Evolutionary conservation across 495 filamentous ascomycete species (phyloP).

Genomic region (Hypomontagnella submonticulosa): DNA sequence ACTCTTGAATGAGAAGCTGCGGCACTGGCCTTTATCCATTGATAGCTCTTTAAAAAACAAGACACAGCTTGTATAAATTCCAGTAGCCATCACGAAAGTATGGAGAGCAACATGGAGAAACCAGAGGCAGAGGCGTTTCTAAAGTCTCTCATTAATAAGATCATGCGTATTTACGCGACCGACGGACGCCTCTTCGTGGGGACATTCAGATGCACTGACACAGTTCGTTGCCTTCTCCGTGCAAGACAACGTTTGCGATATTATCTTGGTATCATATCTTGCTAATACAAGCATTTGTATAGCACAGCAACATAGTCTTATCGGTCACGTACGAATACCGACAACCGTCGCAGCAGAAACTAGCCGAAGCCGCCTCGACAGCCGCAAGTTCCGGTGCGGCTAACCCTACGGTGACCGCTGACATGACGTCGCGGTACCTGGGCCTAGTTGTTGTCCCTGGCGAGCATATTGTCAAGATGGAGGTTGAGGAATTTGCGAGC

Average conservation of each 20-base stretch:
- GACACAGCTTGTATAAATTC: too few species aligned
- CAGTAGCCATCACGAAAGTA: conserved; percentile 5
- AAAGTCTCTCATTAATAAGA: conserved; percentile 69
- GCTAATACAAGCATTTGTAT: background rate
- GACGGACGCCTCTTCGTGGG: conserved; percentile 92
- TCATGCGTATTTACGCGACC: conserved; percentile 80
- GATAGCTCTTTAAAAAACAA: too few species aligned
- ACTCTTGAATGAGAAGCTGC: too few species aligned
- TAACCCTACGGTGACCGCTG: conserved; percentile 61
- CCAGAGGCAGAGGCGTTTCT: conserved; percentile 56
- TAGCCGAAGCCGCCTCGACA: conserved; percentile 57
- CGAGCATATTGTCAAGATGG: conserved; percentile 84
- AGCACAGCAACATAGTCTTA: conserved; percentile 82
- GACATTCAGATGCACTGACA: conserved; percentile 92
- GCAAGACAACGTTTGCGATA: background rate
- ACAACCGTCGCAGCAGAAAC: conserved; percentile 66
- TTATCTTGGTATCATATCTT: background rate
- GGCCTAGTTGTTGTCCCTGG: conserved; percentile 93
- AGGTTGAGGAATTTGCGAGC: conserved; percentile 77
- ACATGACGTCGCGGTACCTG: conserved; percentile 86
- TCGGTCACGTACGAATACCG: conserved; percentile 89
- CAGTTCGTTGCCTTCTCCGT: conserved; percentile 62
- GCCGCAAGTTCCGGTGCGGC: conserved; percentile 45
- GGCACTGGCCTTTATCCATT: too few species aligned
- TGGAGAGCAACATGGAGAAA: conserved; percentile 41